Evolutionary conservation across 2,329 filamentous ascomycete species (phyloP).

Genomic region (Lasiodiplodia citricola): DNA sequence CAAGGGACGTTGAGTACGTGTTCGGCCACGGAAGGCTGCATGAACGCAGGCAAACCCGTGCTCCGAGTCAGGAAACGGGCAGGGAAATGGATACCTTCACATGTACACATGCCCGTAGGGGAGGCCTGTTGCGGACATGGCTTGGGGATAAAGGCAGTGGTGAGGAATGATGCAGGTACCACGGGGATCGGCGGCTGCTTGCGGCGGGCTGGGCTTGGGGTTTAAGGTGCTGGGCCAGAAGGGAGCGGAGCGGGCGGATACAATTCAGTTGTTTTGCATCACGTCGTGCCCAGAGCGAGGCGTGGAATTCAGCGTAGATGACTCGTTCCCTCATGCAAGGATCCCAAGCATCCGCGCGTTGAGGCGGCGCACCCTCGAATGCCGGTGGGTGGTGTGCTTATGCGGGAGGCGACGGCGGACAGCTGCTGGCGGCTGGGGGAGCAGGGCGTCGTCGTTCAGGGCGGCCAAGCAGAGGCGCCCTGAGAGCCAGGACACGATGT

Average conservation of each 20-base stretch:
- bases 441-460: slow-evolving; percentile 17
- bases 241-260: slow-evolving; percentile 9
- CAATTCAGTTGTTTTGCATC: slow-evolving; percentile 19
- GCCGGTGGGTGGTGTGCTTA: slow-evolving; percentile 2
- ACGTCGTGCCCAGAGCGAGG: slow-evolving; percentile 12
- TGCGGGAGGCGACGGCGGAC: neutral
- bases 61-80: slow-evolving; percentile 37
- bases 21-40: slow-evolving; percentile 39
- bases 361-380: slow-evolving; percentile 18
- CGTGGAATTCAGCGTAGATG: slow-evolving; percentile 23
- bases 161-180: slow-evolving; percentile 24
- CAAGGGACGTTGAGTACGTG: slow-evolving; percentile 36
- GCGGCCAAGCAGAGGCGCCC: slow-evolving; percentile 16
- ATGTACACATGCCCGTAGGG: slow-evolving; percentile 12
- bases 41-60: slow-evolving; percentile 35
- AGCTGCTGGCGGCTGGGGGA: slow-evolving; percentile 1
- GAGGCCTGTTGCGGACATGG: slow-evolving; percentile 7
- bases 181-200: slow-evolving; percentile 22
- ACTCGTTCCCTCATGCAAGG: slow-evolving; percentile 22
- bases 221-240: slow-evolving; percentile 3
- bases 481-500: slow-evolving; percentile 22
- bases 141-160: slow-evolving; percentile 22
- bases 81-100: slow-evolving; percentile 24
- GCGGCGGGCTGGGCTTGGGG: slow-evolving; percentile 10
- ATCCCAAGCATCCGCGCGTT: slow-evolving; percentile 12